Evolutionary conservation across 371 early-diverging fungal species (phyloP), one percentile per base, ranked within the genome.

Genomic region (Umbelopsis sp.): DNA sequence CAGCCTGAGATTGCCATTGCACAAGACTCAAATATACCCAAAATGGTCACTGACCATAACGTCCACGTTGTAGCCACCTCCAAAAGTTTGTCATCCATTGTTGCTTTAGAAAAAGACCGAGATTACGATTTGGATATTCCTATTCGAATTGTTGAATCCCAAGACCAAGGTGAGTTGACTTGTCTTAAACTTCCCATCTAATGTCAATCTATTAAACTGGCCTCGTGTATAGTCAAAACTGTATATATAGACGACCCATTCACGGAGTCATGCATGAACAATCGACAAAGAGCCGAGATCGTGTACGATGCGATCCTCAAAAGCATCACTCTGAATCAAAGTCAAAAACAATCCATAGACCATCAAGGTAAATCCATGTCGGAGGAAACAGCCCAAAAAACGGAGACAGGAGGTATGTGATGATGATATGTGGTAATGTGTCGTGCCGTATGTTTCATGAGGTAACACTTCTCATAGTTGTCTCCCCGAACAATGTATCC

Each of bases 221-320:
- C 37, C 8, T 35, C 14, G 6, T 25, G 3, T 0, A 29, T 35
- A 57, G 57, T 35, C 57, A 57, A 57, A 35, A 57, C 57, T 16
- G 57, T 57, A 57, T 57, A 29, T 57, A 29, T 57, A 12, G 57
- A 57, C 18, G 57, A 57, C 18, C 57, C 57, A 35, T 35, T 57
- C 1, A 57, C 57, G 1, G 57, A 57, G 14, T 35, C 57, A 12
- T 8, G 22, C n/a, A 35, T 57, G 35, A 29, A 57, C 7, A 57
- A 35, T 57, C 57, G 57, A 10, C 57, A 57, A 57, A 57, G 35
- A 35, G 29, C 57, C 9, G 35, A 57, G n/a, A 57, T 57, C 5
- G 57, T 57, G 37, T 57, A 57, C 18, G 57, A 57, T 35, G 57
- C 57, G 14, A 37, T 35, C 5, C 29, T 57, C 18, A 29, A 35